Evolutionary conservation across 2,329 filamentous ascomycete genomes (phyloP).

Genomic region (Phoma herbarum): DNA sequence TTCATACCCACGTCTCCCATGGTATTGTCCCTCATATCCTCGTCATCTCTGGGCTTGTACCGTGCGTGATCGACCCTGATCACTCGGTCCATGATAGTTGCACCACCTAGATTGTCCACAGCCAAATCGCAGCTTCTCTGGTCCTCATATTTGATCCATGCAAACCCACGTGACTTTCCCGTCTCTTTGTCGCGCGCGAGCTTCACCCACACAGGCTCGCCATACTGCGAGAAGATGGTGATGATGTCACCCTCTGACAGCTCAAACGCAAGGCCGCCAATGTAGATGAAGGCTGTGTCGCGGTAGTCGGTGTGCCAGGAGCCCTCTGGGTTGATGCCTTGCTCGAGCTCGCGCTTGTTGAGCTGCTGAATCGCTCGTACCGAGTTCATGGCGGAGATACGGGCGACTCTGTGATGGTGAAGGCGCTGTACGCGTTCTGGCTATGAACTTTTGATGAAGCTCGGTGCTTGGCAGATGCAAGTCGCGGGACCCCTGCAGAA

Average conservation of each 20-base stretch:
- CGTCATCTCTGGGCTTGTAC: constrained; percentile 86
- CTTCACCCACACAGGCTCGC: constrained; percentile 92
- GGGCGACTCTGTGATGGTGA: not conserved
- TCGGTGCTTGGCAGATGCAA: constrained; percentile 42
- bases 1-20: constrained; percentile 59
- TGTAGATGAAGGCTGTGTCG: constrained; percentile 96
- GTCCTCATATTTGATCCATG: constrained; percentile 97
- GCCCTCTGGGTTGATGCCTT: constrained; percentile 82
- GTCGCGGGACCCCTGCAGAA: constrained; percentile 39
- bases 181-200: constrained; percentile 94
- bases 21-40: constrained; percentile 69
- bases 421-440: not conserved
- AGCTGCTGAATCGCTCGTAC: constrained; percentile 92
- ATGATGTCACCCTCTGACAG: constrained; percentile 95
- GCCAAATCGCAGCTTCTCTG: constrained; percentile 95
- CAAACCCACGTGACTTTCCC: constrained; percentile 92
- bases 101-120: constrained; percentile 93
- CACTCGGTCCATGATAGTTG: constrained; percentile 80
- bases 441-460: constrained; percentile 34
- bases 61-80: constrained; percentile 91
- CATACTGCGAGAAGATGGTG: constrained; percentile 96
- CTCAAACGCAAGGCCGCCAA: constrained; percentile 91
- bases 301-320: constrained; percentile 98
- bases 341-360: constrained; percentile 93
- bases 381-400: constrained; percentile 77